These are phyloP conservation scores for Lachancea kluyveri DNA, from an alignment of 805 yeast genomes.

Conservation along the genomic window DNA sequence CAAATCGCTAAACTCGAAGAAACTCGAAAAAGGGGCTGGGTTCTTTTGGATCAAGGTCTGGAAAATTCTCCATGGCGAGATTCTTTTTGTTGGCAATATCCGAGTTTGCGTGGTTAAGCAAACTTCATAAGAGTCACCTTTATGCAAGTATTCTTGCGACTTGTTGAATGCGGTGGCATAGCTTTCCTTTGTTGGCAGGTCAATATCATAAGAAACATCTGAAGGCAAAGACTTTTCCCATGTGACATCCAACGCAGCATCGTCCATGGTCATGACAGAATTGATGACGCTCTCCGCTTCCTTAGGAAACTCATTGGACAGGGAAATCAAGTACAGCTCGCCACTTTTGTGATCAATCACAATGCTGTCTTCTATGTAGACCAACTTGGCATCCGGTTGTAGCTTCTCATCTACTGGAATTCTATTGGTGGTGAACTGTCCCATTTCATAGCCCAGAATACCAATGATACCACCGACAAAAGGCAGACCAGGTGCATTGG, in stretches of 20 bases:
- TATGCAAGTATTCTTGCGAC: slow-evolving; percentile 61
- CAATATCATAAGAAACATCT: slow-evolving; percentile 26
- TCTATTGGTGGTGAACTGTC: slow-evolving; percentile 40
- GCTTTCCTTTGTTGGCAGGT: slow-evolving; percentile 43
- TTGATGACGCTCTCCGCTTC: slow-evolving; percentile 8
- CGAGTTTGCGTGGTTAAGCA: slow-evolving; percentile 78
- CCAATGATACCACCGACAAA: slow-evolving; percentile 93
- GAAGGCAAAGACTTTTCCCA: slow-evolving; percentile 17
- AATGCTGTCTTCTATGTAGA: slow-evolving; percentile 61
- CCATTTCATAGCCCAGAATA: slow-evolving; percentile 82
- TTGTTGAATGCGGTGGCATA: slow-evolving; percentile 51
- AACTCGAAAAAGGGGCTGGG: slow-evolving; percentile 92
- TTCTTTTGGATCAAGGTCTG: slow-evolving; percentile 62
- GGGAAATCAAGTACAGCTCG: slow-evolving; percentile 47
- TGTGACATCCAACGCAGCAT: slow-evolving; percentile 31
- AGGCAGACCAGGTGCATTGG: slow-evolving; percentile 43
- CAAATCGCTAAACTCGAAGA: slow-evolving; percentile 47
- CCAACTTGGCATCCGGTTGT: slow-evolving; percentile 73
- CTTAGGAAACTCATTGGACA: slow-evolving; percentile 34
- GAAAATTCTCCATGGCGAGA: slow-evolving; percentile 74
- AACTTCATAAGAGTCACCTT: slow-evolving; percentile 91
- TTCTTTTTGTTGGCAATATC: slow-evolving; percentile 42
- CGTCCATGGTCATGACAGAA: neutral
- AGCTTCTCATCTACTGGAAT: slow-evolving; percentile 24
- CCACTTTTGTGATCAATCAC: slow-evolving; percentile 43